phyloP scores from a whole-genome alignment of 202 grass and related monocot species.

The Bolboschoenoplectus hybrid region DNA sequence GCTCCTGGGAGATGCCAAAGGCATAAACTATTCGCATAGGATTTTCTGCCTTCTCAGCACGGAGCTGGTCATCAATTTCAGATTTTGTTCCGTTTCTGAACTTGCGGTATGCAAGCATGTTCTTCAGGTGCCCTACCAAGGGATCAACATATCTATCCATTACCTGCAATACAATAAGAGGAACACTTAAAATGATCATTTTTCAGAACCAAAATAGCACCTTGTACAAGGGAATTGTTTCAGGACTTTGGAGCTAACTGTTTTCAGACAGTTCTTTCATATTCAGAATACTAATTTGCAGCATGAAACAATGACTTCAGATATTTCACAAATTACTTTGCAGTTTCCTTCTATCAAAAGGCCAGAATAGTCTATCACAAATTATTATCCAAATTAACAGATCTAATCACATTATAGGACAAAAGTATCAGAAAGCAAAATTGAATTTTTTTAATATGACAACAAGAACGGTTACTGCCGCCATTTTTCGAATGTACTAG shows the following conservation, averaged over 20 bases:
- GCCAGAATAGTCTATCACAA: background rate
- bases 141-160: slow-evolving; percentile 98
- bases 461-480: background rate
- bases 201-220: slow-evolving; percentile 9
- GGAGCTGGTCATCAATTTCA: slow-evolving; percentile 79
- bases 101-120: slow-evolving; percentile 89
- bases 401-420: slow-evolving; percentile 4
- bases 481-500: background rate
- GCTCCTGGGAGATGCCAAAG: slow-evolving; percentile 86
- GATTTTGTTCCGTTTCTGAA: slow-evolving; percentile 84
- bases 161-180: slow-evolving; percentile 54
- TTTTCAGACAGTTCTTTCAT: background rate
- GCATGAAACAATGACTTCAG: slow-evolving; percentile 4
- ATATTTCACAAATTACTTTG: slow-evolving; percentile 11
- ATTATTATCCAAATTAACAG: background rate
- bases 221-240: slow-evolving; percentile 23
- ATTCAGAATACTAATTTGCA: background rate
- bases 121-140: slow-evolving; percentile 77
- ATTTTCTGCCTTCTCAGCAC: slow-evolving; percentile 76
- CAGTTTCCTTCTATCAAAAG: slow-evolving; percentile 4
- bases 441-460: background rate
- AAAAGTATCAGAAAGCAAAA: background rate
- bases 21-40: slow-evolving; percentile 91
- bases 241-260: background rate
- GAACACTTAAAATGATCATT: slow-evolving; percentile 27